Evolutionary conservation across 2,329 filamentous ascomycete genomes (phyloP).

Genomic region (Ophiobolus disseminans): DNA sequence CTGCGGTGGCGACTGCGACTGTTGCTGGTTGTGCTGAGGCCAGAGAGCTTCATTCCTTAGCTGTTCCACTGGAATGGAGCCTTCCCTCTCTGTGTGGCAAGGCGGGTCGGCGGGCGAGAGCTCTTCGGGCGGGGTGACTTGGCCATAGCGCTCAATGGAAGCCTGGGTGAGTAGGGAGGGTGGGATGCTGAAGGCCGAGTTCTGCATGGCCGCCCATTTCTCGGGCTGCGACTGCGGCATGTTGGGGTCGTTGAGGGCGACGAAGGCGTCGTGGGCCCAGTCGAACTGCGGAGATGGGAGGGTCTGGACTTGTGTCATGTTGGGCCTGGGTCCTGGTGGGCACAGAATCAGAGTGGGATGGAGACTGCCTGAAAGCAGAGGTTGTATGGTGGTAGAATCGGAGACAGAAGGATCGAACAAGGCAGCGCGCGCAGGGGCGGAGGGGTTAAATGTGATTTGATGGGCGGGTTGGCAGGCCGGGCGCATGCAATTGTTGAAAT

Average conservation of each 20-base stretch:
- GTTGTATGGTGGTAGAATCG: background rate
- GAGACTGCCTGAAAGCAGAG: background rate
- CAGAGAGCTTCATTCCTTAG: constrained; percentile 38
- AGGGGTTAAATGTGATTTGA: constrained; percentile 7
- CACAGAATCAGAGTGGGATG: background rate
- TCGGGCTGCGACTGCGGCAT: constrained; percentile 17
- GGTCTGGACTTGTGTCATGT: constrained; percentile 30
- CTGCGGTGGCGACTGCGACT: constrained; percentile 8
- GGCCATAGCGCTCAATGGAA: constrained; percentile 42
- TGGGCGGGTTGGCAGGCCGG: background rate
- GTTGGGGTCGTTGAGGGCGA: constrained; percentile 28
- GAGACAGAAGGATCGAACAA: background rate
- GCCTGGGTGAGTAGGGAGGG: constrained; percentile 37
- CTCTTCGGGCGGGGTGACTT: constrained; percentile 48
- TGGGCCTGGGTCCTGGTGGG: constrained; percentile 1
- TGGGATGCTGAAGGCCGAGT: constrained; percentile 33
- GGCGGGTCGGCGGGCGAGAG: constrained; percentile 33
- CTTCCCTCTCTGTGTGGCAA: constrained; percentile 19
- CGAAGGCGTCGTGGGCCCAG: constrained; percentile 39
- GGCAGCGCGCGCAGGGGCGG: background rate
- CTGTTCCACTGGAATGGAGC: constrained; percentile 39
- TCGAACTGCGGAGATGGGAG: constrained; percentile 27
- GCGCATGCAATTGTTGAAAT: no score
- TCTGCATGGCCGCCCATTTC: constrained; percentile 29
- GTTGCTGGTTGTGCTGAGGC: constrained; percentile 18